Percentiles rank a stretch among this genome's conserved stretches.
Evolutionary conservation across 2,329 filamentous ascomycete species (phyloP).

Genomic region (Alternaria ventricosa): DNA sequence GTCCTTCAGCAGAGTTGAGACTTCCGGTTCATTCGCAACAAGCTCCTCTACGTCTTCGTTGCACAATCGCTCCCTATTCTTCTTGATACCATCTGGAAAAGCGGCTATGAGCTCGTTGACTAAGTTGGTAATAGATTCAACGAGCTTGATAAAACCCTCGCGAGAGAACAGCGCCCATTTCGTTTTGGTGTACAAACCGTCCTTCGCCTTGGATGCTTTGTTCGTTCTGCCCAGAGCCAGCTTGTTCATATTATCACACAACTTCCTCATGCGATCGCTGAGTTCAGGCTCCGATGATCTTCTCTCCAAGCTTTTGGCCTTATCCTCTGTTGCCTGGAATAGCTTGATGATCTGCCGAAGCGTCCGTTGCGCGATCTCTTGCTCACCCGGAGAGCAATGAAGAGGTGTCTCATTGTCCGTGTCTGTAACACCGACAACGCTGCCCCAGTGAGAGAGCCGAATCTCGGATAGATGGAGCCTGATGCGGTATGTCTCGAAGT

Average conservation of each 20-base stretch:
- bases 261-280: not conserved
- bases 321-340: not conserved
- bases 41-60: not conserved
- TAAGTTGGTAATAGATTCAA: not conserved
- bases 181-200: not conserved
- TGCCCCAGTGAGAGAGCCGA: not conserved
- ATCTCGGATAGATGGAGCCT: not conserved
- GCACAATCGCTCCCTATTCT: not conserved
- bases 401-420: not conserved
- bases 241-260: not conserved
- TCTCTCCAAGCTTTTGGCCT: not conserved
- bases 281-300: not conserved
- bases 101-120: not conserved
- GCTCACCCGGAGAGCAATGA: not conserved
- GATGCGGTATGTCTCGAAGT: constrained; percentile 17
- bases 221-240: not conserved
- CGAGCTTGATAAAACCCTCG: fast-evolving
- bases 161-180: not conserved
- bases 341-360: not conserved
- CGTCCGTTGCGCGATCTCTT: not conserved
- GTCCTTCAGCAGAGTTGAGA: not conserved
- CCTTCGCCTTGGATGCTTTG: not conserved
- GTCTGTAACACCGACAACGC: not conserved
- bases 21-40: not conserved
- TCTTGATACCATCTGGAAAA: not conserved